A percentile compares a stretch with the other conserved stretches of the same genome.
Evolutionary conservation across 805 yeast genomes (phyloP).

Genomic region (Kregervanrija pseudodelftensis): DNA sequence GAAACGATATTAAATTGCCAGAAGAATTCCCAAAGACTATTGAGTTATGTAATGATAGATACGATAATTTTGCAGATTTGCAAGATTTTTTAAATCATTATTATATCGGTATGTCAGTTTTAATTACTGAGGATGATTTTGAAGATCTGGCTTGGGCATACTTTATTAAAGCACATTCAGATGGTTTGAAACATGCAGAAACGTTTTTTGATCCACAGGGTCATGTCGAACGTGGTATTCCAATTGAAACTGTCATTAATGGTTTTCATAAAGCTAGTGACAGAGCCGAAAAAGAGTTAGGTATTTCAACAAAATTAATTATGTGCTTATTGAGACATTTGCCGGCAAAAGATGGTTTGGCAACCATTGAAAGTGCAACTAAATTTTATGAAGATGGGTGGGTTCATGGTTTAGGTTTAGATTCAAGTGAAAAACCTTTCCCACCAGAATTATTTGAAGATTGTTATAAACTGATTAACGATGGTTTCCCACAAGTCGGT

Average conservation of each 20-base stretch:
- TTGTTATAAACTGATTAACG: slow-evolving; percentile 46
- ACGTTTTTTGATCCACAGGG: slow-evolving; percentile 83
- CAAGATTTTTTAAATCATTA: slow-evolving; percentile 76
- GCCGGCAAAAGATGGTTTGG: slow-evolving; percentile 51
- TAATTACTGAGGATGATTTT: slow-evolving; percentile 64
- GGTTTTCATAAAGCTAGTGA: slow-evolving; percentile 66
- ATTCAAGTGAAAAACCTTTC: slow-evolving; percentile 70
- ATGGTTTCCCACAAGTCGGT: slow-evolving; percentile 44
- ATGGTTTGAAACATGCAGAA: slow-evolving; percentile 65
- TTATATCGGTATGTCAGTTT: slow-evolving; percentile 76
- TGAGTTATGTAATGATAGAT: slow-evolving; percentile 51
- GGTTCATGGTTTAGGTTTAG: slow-evolving; percentile 75
- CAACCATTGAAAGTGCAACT: slow-evolving; percentile 47
- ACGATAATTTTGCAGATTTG: slow-evolving; percentile 54
- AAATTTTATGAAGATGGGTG: slow-evolving; percentile 47
- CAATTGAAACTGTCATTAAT: slow-evolving; percentile 49
- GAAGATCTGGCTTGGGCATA: slow-evolving; percentile 72
- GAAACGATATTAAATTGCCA: slow-evolving; percentile 59
- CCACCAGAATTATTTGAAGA: slow-evolving; percentile 66
- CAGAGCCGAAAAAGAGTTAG: slow-evolving; percentile 52
- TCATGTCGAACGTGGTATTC: slow-evolving; percentile 61
- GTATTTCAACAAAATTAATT: slow-evolving; percentile 63
- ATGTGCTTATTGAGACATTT: slow-evolving; percentile 79
- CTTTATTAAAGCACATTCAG: slow-evolving; percentile 48
- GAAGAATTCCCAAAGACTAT: slow-evolving; percentile 51